phyloP scores from a whole-genome alignment of 179 eudicot genomes.

The Patellifolia procumbens region DNA sequence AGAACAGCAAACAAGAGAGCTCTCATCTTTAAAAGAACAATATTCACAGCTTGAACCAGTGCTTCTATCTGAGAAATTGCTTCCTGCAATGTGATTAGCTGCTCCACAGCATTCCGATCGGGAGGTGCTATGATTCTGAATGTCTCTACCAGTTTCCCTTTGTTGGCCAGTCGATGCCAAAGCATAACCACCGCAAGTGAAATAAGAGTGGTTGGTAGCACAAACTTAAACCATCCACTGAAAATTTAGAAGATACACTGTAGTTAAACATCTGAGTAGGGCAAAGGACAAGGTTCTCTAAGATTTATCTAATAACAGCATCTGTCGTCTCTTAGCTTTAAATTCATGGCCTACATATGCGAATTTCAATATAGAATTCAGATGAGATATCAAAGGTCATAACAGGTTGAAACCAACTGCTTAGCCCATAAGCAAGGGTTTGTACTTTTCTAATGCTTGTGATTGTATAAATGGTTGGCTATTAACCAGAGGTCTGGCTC shows the following conservation, averaged over 20 bases:
- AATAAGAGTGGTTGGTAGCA: conserved; percentile 54
- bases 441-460: neutral
- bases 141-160: conserved; percentile 57
- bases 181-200: conserved; percentile 56
- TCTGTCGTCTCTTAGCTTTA: neutral
- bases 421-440: neutral
- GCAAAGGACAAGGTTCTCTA: neutral
- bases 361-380: neutral
- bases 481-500: neutral
- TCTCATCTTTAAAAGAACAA: conserved; percentile 67
- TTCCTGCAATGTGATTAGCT: conserved; percentile 73
- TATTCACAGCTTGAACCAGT: conserved; percentile 63
- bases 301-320: neutral
- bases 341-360: neutral
- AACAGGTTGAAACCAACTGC: neutral
- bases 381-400: neutral
- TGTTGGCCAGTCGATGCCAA: conserved; percentile 54
- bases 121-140: conserved; percentile 69
- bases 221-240: conserved; percentile 74
- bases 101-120: conserved; percentile 73
- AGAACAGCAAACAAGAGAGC: conserved; percentile 67
- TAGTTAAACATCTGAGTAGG: neutral
- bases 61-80: conserved; percentile 70
- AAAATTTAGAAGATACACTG: conserved; percentile 13
- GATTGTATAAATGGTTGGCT: neutral